Percentiles rank a stretch among this genome's conserved stretches.
These are phyloP conservation scores for Suillus variegatus DNA, from an alignment of 768 basidiomycete species.

Conservation along the genomic window DNA sequence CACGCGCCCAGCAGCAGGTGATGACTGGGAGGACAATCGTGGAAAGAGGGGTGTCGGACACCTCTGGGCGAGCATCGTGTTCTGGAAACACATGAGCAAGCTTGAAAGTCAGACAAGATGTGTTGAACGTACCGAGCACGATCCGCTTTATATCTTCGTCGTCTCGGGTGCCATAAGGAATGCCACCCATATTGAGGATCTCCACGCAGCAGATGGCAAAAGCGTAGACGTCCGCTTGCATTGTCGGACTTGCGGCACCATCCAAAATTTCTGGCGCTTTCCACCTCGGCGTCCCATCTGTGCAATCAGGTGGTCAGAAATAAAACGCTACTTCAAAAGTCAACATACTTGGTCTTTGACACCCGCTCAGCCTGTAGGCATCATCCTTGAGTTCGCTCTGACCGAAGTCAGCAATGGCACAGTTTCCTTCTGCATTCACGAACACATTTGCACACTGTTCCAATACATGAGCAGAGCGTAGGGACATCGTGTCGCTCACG, in stretches of 20 bases:
- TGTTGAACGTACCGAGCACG: conserved; percentile 46
- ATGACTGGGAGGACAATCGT: conserved; percentile 45
- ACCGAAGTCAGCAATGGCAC: conserved; percentile 82
- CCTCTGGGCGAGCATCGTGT: conserved; percentile 50
- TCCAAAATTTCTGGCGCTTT: conserved; percentile 67
- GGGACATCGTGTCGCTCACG: conserved; percentile 13
- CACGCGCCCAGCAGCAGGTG: conserved; percentile 54
- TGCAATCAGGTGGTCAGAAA: conserved; percentile 4
- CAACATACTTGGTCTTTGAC: conserved; percentile 45
- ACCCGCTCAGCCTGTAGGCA: conserved; percentile 60
- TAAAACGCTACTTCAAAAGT: neutral
- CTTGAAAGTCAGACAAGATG: conserved; percentile 17
- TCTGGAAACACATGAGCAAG: conserved; percentile 34
- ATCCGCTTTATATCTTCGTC: conserved; percentile 53
- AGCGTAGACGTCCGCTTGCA: conserved; percentile 66
- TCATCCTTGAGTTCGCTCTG: conserved; percentile 81
- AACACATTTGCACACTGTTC: conserved; percentile 71
- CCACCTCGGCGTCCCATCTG: conserved; percentile 72
- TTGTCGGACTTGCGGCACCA: conserved; percentile 48
- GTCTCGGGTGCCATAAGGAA: conserved; percentile 57
- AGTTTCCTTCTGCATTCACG: conserved; percentile 63
- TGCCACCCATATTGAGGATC: conserved; percentile 58
- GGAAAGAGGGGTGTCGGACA: conserved; percentile 42
- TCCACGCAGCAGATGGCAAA: conserved; percentile 68
- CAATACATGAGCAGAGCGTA: neutral